Evolutionary conservation across 306 rosid genomes (phyloP), one percentile per base, ranked within the genome.

Genomic region (Pyrus pyrifolia): DNA sequence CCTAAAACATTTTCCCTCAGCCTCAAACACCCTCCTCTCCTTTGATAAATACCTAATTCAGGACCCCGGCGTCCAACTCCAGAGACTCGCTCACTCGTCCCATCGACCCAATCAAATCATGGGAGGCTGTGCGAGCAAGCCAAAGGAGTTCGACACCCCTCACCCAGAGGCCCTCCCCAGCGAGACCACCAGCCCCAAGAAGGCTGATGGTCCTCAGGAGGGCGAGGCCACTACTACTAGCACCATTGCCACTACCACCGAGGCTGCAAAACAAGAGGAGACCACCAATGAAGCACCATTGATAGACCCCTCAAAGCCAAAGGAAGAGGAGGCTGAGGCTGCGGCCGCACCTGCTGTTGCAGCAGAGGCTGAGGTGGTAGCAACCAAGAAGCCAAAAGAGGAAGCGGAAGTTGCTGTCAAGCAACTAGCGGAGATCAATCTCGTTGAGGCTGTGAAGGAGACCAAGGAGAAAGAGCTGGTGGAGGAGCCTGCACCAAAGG

Each of bases 51-150:
- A 66, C 13, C 12, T 17, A 10, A 10, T 3, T 25, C 8, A 8
- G 25, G 40, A 8, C 29, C 22, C 15, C 70, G 1, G 9, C 49
- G 49, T 33, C 46, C 27, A 35, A 66, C 70, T 66, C 70, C 70
- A 44, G 76, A 44, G 1, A 51, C 87, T 76, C 84, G 81, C 59
- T 18, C 74, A 63, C 57, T 27, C 30, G 1, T 62, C 77, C 23
- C 68, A 29, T 49, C 55, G 15, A 49, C 2, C 40, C 74, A 22
- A 4, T 49, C 21, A 52, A 19, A 84, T 3, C 77, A 93, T 93
- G 98, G 93, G 98, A 84, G 98, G 97, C 76, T 93, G 98, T 83
- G 90, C 88, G 82, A 88, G 96, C 88, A 83, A 78, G 78, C 93
- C 93, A 35, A 91, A 77, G 87, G 89, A 85, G 27, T 68, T 63